These are phyloP conservation scores for Trichoderma cornu-damae DNA, from an alignment of 2,329 filamentous ascomycete species.

Conservation along the genomic window DNA sequence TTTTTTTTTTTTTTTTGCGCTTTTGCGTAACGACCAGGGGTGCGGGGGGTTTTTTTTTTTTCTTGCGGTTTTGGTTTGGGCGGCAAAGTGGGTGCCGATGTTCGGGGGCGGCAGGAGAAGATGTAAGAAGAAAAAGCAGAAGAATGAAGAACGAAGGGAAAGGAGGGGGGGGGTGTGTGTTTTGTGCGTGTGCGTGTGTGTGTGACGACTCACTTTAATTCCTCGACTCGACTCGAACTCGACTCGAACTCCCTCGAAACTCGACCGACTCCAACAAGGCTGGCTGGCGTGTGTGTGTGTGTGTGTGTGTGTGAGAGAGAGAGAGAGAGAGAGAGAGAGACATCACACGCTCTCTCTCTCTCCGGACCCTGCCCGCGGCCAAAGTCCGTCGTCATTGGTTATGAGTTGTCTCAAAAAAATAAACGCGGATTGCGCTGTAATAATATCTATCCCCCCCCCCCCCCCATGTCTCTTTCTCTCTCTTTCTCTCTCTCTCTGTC, in stretches of 20 bases:
- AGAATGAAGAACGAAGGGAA: too few species aligned
- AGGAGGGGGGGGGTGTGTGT: conserved; percentile 2
- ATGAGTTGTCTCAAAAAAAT: conserved; percentile 3
- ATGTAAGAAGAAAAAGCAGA: too few species aligned
- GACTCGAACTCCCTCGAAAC: too few species aligned
- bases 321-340: neutral
- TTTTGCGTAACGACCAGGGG: conserved; percentile 18
- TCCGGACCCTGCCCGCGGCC: neutral
- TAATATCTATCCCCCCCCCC: too few species aligned
- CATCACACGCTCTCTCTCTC: neutral
- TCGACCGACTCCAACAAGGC: too few species aligned
- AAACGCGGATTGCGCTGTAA: conserved; percentile 16
- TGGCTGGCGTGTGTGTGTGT: too few species aligned
- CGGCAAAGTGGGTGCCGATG: conserved; percentile 20
- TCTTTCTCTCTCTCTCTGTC: neutral
- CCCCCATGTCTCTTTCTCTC: conserved; percentile 4
- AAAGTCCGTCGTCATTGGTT: conserved; percentile 8
- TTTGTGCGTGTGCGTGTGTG: neutral
- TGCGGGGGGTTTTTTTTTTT: conserved; percentile 7
- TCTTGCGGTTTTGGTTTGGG: conserved; percentile 6
- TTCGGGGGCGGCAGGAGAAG: too few species aligned
- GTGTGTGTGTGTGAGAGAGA: too few species aligned
- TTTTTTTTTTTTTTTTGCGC: conserved; percentile 14
- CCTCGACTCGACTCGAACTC: neutral
- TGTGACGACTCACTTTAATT: conserved; percentile 8